Percentiles rank a stretch among this genome's conserved stretches.
phyloP scores from a whole-genome alignment of 306 rosid genomes.

The Myrica gale region DNA sequence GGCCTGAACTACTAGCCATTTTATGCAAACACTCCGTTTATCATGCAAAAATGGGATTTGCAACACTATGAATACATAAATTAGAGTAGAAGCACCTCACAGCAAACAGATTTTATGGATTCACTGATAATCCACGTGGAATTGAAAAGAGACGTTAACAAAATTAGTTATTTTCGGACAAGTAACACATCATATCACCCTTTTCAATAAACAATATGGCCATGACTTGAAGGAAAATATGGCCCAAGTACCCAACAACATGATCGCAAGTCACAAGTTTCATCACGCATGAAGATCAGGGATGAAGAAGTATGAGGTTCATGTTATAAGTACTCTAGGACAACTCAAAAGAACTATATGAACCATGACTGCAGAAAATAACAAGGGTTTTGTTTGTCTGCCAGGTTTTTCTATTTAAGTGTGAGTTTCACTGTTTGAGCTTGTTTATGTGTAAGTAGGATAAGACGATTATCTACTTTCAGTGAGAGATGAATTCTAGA shows the following conservation, averaged over 20 bases:
- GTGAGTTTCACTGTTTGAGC: no score
- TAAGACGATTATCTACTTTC: background rate
- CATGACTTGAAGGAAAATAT: background rate
- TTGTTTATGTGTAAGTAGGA: no score
- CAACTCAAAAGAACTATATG: background rate
- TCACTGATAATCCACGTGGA: constrained; percentile 7
- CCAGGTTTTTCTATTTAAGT: no score
- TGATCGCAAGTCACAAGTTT: background rate
- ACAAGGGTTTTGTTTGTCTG: background rate
- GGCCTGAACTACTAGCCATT: background rate
- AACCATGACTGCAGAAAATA: background rate
- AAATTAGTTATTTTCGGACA: background rate
- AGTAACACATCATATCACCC: constrained; percentile 5
- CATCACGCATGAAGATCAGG: background rate
- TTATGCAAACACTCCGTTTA: background rate
- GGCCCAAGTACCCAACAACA: background rate
- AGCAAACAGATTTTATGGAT: constrained; percentile 14
- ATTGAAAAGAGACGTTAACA: constrained; percentile 5
- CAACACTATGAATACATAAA: background rate
- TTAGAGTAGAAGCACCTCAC: background rate
- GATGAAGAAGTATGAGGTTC: background rate
- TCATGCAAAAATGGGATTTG: background rate
- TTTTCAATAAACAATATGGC: background rate
- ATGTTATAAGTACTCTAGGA: background rate
- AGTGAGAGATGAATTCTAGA: background rate